These are phyloP conservation scores for Lipomyces chichibuensis DNA, from an alignment of 805 yeast genomes.

Conservation along the genomic window DNA sequence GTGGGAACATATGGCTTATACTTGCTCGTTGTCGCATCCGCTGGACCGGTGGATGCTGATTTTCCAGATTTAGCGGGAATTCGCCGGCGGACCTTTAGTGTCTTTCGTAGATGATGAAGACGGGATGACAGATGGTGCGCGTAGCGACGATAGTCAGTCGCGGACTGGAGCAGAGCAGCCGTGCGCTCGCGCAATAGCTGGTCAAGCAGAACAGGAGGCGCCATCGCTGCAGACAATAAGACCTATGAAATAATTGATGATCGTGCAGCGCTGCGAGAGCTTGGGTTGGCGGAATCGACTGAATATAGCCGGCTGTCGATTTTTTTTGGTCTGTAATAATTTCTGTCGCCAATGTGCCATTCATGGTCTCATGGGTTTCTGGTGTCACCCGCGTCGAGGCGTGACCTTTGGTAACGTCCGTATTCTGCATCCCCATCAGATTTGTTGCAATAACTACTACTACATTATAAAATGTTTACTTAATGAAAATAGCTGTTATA, in stretches of 20 bases:
- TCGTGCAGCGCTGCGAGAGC: background rate
- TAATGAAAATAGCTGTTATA: no score
- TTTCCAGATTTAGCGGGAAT: constrained; percentile 66
- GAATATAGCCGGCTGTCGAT: no score
- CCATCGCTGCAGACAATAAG: constrained; percentile 11
- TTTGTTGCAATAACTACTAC: no score
- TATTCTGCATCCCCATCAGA: no score
- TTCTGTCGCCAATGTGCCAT: no score
- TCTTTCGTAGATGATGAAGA: constrained; percentile 66
- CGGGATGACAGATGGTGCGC: constrained; percentile 64
- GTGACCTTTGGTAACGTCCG: background rate
- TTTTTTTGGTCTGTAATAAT: no score
- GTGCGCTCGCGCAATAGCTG: constrained; percentile 52
- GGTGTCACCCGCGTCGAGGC: background rate
- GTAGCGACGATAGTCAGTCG: constrained; percentile 70
- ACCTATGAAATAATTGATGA: background rate
- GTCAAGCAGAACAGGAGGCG: constrained; percentile 28
- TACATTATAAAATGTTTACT: no score
- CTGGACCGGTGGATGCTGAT: constrained; percentile 11
- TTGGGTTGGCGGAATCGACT: background rate
- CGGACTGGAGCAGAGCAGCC: constrained; percentile 63
- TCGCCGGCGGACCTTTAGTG: constrained; percentile 60
- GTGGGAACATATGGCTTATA: constrained; percentile 51
- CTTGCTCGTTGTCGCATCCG: constrained; percentile 31
- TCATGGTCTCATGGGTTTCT: background rate